Conservation (phyloP, 2,329 filamentous ascomycete species). For the Sodiomyces alkalinus region DNA sequence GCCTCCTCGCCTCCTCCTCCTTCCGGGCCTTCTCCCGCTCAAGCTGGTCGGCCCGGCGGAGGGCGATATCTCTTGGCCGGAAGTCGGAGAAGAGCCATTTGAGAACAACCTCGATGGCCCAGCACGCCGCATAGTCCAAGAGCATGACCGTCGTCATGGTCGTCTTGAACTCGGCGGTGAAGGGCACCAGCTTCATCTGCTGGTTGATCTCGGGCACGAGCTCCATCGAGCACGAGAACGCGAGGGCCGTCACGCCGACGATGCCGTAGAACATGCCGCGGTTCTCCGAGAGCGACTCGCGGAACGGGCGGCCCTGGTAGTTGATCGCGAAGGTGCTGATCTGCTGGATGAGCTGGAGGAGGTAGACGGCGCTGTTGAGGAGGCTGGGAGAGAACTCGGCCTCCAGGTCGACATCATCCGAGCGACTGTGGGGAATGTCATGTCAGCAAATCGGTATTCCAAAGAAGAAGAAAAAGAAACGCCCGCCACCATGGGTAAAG, state of each 20-base stretch:
- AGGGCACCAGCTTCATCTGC: constrained; percentile 82
- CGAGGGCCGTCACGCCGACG: constrained; percentile 73
- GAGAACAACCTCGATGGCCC: constrained; percentile 69
- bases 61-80: constrained; percentile 83
- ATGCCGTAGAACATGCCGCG: constrained; percentile 97
- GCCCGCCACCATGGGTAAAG: too few species aligned
- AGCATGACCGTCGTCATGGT: constrained; percentile 78
- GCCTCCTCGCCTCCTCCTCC: constrained; percentile 34
- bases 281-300: constrained; percentile 90
- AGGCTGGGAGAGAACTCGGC: constrained; percentile 88
- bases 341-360: constrained; percentile 94
- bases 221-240: constrained; percentile 89
- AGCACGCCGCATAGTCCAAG: constrained; percentile 77
- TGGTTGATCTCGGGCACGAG: constrained; percentile 92
- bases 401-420: constrained; percentile 66
- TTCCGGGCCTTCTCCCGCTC: constrained; percentile 58
- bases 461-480: constrained; percentile 14
- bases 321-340: constrained; percentile 99
- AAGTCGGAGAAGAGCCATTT: constrained; percentile 84
- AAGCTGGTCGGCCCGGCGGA: constrained; percentile 74
- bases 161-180: constrained; percentile 74
- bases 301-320: constrained; percentile 96
- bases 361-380: constrained; percentile 92
- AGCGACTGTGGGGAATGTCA: constrained; percentile 24
- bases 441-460: too few species aligned